These are phyloP conservation scores for Oropetium thomaeum DNA, from an alignment of 176 grass and related monocot species.

Conservation along the genomic window DNA sequence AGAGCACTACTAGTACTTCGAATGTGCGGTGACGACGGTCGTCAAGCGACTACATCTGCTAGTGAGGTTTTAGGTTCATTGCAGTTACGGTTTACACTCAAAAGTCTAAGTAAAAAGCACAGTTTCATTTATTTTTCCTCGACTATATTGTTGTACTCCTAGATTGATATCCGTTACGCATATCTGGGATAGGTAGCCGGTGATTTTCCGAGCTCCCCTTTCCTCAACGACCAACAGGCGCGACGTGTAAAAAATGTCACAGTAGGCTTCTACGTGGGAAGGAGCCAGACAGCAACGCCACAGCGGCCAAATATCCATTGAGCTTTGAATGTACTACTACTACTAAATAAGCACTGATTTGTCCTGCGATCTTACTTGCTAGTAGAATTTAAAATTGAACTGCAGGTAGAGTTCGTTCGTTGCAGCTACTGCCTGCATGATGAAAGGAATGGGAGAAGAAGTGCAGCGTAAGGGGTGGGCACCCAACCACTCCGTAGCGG, in stretches of 20 bases:
- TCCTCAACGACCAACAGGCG: constrained; percentile 23
- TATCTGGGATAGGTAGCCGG: constrained; percentile 19
- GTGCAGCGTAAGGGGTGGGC: neutral
- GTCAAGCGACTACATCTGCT: neutral
- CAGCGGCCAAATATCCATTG: constrained; percentile 9
- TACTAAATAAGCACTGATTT: neutral
- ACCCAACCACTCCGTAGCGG: constrained; percentile 23
- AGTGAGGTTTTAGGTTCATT: neutral
- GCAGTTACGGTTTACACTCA: neutral
- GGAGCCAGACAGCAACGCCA: constrained; percentile 24
- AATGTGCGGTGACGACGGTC: neutral
- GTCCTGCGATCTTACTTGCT: neutral
- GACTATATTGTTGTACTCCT: neutral
- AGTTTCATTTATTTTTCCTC: too few species aligned
- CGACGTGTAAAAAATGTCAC: neutral
- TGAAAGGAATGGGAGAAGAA: neutral
- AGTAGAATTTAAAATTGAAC: too few species aligned
- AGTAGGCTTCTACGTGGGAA: neutral
- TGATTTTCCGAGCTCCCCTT: constrained; percentile 21
- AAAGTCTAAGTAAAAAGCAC: neutral
- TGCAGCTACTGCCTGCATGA: constrained; percentile 1
- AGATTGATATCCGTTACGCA: neutral
- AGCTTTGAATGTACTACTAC: too few species aligned
- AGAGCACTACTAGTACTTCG: neutral
- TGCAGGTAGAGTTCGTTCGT: neutral